phyloP scores from a whole-genome alignment of 495 filamentous ascomycete species.

The Venustampulla echinocandica region DNA sequence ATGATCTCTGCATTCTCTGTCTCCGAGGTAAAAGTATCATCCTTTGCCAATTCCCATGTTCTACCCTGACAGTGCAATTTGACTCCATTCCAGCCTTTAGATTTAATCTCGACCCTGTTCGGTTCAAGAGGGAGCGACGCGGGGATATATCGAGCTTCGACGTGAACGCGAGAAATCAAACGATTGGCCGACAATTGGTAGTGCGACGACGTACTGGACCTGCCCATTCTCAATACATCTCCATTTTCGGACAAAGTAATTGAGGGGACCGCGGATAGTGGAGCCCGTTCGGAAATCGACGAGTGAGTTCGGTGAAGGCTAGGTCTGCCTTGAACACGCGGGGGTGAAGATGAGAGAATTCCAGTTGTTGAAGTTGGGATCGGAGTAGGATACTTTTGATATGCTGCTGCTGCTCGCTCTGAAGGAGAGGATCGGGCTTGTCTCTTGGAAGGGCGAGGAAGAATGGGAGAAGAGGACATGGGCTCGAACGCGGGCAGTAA shows the following conservation, averaged over 20 bases:
- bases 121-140: conserved; percentile 37
- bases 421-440: conserved; percentile 42
- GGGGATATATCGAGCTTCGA: conserved; percentile 75
- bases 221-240: conserved; percentile 73
- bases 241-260: conserved; percentile 77
- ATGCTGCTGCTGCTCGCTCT: conserved; percentile 32
- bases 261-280: conserved; percentile 70
- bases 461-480: conserved; percentile 74
- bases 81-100: conserved; percentile 91
- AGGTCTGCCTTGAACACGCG: conserved; percentile 34
- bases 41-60: conserved; percentile 78
- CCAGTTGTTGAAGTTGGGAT: conserved; percentile 89
- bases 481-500: conserved; percentile 92
- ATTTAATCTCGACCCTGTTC: conserved; percentile 72
- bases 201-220: conserved; percentile 86
- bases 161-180: conserved; percentile 84
- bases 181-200: conserved; percentile 87
- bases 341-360: conserved; percentile 83
- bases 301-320: conserved; percentile 53
- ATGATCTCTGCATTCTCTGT: conserved; percentile 87
- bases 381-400: conserved; percentile 74
- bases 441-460: conserved; percentile 67
- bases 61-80: conserved; percentile 88
- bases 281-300: conserved; percentile 70
- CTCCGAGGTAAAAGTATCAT: conserved; percentile 83